Evolutionary conservation across 805 yeast species (phyloP).

Genomic region (Grigorovia yakushimaensis): DNA sequence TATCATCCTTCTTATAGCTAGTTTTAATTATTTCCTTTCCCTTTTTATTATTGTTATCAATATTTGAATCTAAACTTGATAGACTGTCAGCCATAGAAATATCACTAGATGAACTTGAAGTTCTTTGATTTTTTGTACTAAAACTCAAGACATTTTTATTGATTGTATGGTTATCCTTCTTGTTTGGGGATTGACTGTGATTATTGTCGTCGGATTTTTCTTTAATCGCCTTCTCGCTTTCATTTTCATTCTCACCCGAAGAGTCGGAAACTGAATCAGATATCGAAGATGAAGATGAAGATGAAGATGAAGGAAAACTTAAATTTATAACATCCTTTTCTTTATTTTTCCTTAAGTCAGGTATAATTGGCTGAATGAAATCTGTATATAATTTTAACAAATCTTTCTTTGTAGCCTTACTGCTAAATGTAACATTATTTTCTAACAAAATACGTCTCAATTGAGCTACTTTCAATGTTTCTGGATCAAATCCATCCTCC

Average conservation of each 20-base stretch:
- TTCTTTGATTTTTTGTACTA: no score
- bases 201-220: no score
- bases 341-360: slow-evolving; percentile 29
- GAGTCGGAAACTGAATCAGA: slow-evolving; percentile 2
- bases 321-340: neutral
- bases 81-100: no score
- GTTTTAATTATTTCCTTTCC: neutral
- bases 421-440: slow-evolving; percentile 50
- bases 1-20: no score
- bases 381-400: slow-evolving; percentile 52
- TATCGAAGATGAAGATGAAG: no score
- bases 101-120: no score
- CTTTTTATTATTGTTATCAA: neutral
- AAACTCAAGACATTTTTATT: no score
- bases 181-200: no score
- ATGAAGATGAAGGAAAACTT: slow-evolving; percentile 8
- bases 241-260: no score
- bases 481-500: slow-evolving; percentile 54
- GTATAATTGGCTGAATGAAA: slow-evolving; percentile 42
- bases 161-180: no score
- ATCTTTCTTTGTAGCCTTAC: slow-evolving; percentile 58
- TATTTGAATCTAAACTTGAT: no score
- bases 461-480: slow-evolving; percentile 54
- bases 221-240: no score
- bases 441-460: slow-evolving; percentile 56